These are phyloP conservation scores for Oropetium thomaeum DNA, from an alignment of 176 grass and related monocot species.

Conservation along the genomic window DNA sequence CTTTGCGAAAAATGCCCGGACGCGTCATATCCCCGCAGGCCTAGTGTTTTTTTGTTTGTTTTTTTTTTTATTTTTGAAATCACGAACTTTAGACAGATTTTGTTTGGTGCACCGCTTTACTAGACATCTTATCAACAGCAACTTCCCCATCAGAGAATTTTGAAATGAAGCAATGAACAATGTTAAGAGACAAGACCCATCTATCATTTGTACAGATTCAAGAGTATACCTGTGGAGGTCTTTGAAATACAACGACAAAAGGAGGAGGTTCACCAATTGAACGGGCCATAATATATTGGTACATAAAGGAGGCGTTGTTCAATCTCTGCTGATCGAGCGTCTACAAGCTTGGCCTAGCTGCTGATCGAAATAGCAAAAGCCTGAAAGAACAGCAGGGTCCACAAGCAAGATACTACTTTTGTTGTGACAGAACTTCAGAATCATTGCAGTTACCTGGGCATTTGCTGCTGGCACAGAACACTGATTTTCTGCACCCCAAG, in stretches of 20 bases:
- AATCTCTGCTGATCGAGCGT: conserved; percentile 72
- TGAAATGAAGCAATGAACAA: conserved; percentile 17
- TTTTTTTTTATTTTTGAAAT: no score
- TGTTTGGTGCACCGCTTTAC: conserved; percentile 96
- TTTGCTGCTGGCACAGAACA: no score
- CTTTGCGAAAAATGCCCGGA: no score
- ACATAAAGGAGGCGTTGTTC: conserved; percentile 84
- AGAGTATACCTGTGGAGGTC: conserved; percentile 68
- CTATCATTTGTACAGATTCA: not conserved
- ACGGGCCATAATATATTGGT: conserved; percentile 73
- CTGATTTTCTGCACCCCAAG: no score
- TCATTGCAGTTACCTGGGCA: no score
- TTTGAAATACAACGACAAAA: conserved; percentile 95
- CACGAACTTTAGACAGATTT: conserved; percentile 75
- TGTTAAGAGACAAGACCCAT: conserved; percentile 18
- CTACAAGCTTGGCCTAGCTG: conserved; percentile 73
- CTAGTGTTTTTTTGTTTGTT: no score
- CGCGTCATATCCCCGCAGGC: no score
- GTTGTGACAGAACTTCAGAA: no score
- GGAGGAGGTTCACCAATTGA: conserved; percentile 79
- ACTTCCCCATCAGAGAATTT: conserved; percentile 79
- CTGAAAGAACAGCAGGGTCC: conserved; percentile 38
- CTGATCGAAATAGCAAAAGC: conserved; percentile 94
- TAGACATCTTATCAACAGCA: conserved; percentile 85
- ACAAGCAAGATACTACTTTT: no score